These are phyloP conservation scores for Suillus weaverae DNA, from an alignment of 768 basidiomycete genomes.

Conservation along the genomic window DNA sequence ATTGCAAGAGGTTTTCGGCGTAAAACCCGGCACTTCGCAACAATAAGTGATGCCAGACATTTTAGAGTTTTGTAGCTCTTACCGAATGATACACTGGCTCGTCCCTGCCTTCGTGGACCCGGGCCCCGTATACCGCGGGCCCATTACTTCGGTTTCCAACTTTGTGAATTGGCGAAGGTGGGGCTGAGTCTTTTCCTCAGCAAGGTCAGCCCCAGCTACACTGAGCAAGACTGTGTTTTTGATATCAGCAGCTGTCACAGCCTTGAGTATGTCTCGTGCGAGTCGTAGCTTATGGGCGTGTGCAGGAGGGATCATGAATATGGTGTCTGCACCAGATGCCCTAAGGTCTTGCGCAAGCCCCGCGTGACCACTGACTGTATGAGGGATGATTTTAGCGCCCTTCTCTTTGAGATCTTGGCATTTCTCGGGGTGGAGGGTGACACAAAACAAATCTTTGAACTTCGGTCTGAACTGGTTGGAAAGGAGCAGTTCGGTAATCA, in stretches of 20 bases:
- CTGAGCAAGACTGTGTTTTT: conserved; percentile 8
- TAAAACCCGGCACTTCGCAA: conserved; percentile 28
- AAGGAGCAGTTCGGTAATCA: conserved; percentile 29
- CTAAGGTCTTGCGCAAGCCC: background rate
- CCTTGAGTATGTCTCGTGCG: background rate
- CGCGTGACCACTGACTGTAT: background rate
- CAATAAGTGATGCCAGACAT: background rate
- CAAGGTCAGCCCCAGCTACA: conserved; percentile 21
- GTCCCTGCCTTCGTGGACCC: conserved; percentile 26
- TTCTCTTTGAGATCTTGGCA: background rate
- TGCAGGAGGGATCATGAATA: conserved; percentile 10
- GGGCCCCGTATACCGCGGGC: conserved; percentile 20
- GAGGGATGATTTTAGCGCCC: conserved; percentile 1
- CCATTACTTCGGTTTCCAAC: conserved; percentile 30
- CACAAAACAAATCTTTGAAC: conserved; percentile 4
- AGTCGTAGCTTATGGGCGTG: conserved; percentile 1
- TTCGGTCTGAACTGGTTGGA: conserved; percentile 18
- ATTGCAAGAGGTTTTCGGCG: conserved; percentile 31
- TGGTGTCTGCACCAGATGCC: conserved; percentile 3
- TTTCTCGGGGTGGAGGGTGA: conserved; percentile 1
- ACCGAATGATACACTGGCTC: conserved; percentile 31
- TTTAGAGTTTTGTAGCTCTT: background rate
- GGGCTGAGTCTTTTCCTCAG: conserved; percentile 32
- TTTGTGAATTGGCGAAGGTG: conserved; percentile 33
- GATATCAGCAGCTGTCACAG: background rate